These are phyloP conservation scores for Phyllosticta citrichinensis DNA, from an alignment of 2,329 filamentous ascomycete genomes.

Conservation along the genomic window DNA sequence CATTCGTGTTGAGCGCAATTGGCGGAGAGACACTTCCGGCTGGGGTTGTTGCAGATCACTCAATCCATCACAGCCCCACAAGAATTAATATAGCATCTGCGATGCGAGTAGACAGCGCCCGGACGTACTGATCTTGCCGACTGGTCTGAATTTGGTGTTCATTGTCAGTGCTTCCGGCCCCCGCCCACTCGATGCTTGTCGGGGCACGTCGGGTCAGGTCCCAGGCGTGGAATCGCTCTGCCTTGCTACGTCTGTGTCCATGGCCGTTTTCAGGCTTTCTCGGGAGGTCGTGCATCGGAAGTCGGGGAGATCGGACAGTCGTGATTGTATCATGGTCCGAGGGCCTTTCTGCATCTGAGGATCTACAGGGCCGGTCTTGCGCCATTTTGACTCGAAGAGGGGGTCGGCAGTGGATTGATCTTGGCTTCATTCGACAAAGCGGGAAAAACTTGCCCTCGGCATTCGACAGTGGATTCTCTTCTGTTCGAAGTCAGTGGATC, in stretches of 20 bases:
- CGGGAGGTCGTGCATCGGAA: not conserved
- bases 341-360: not conserved
- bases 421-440: not conserved
- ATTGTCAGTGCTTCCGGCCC: not conserved
- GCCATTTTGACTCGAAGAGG: not conserved
- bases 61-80: not conserved
- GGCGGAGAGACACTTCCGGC: not conserved
- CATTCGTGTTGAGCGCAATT: not conserved
- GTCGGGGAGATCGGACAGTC: not conserved
- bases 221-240: not conserved
- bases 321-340: not conserved
- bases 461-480: not conserved
- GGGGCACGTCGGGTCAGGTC: not conserved
- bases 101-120: not conserved
- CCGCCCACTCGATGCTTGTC: too few species aligned
- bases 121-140: not conserved
- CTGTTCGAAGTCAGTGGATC: too few species aligned
- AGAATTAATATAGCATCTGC: not conserved
- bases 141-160: not conserved
- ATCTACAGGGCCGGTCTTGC: not conserved
- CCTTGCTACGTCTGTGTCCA: not conserved
- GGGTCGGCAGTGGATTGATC: not conserved
- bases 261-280: not conserved
- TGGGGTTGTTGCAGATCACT: not conserved
- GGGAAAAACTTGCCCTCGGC: not conserved